Conservation (phyloP, 1,139 yeast genomes). For the Lodderomyces jiufengensis region DNA sequence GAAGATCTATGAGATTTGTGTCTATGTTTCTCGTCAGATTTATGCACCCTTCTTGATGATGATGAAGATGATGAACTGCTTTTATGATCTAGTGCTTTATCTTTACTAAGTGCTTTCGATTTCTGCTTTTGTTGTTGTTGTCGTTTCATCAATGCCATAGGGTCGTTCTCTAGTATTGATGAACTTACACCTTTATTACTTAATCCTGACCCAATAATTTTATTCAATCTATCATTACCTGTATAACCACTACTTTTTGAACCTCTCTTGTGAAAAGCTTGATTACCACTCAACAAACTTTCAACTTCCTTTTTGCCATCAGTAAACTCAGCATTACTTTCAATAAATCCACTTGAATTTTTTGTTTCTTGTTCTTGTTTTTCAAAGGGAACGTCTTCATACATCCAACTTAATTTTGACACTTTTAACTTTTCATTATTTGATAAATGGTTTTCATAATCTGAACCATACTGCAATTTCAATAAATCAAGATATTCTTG, state of each 20-base stretch:
- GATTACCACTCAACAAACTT: conserved; percentile 25
- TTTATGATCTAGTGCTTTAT: too few relatives aligned
- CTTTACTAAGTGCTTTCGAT: neutral
- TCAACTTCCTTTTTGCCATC: conserved; percentile 35
- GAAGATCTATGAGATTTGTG: conserved; percentile 6
- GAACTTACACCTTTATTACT: conserved; percentile 9
- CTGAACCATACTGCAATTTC: conserved; percentile 46
- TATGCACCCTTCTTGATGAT: neutral
- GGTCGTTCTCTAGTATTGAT: conserved; percentile 40
- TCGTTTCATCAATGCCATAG: conserved; percentile 47
- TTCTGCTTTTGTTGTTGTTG: conserved; percentile 25
- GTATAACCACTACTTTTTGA: conserved; percentile 2
- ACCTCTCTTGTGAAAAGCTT: conserved; percentile 13
- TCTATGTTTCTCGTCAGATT: conserved; percentile 3
- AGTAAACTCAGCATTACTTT: conserved; percentile 33
- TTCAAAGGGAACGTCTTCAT: conserved; percentile 40
- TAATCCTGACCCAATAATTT: conserved; percentile 13
- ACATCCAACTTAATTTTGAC: conserved; percentile 81
- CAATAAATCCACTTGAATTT: conserved; percentile 31
- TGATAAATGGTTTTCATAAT: conserved; percentile 26
- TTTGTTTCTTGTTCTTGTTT: conserved; percentile 11
- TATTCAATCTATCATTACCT: conserved; percentile 15
- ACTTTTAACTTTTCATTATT: conserved; percentile 41
- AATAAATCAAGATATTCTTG: conserved; percentile 59
- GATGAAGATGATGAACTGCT: too few relatives aligned